phyloP scores from a whole-genome alignment of 306 rosid genomes.

The Senna siamea region DNA sequence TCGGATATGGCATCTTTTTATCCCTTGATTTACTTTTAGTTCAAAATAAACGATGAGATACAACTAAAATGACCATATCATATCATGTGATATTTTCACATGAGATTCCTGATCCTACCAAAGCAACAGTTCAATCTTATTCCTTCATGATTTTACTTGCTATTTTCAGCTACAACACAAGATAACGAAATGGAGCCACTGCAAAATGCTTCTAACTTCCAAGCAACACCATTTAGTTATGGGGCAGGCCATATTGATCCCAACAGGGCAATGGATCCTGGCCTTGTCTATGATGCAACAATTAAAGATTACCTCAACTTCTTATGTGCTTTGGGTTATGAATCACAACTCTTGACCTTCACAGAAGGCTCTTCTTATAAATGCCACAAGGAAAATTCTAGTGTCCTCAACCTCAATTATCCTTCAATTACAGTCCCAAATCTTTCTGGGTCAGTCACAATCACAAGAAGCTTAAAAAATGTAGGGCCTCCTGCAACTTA shows the following conservation, averaged over 20 bases:
- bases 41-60: no score
- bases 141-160: not conserved
- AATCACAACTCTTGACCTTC: constrained; percentile 54
- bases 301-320: constrained; percentile 63
- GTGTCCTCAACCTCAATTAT: constrained; percentile 65
- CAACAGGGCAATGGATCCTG: constrained; percentile 82
- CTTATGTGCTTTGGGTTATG: constrained; percentile 71
- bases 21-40: no score
- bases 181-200: constrained; percentile 64
- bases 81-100: no score
- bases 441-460: constrained; percentile 56
- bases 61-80: no score
- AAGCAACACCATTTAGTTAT: constrained; percentile 78
- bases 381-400: constrained; percentile 46
- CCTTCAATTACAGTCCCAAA: constrained; percentile 85
- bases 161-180: constrained; percentile 56
- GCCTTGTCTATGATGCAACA: constrained; percentile 77
- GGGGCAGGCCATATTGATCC: constrained; percentile 89
- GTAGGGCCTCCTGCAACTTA: constrained; percentile 80
- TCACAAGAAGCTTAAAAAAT: constrained; percentile 68
- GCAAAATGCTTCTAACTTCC: constrained; percentile 56
- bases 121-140: no score
- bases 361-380: constrained; percentile 48
- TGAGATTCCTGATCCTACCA: not conserved
- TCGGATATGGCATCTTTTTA: no score